Conservation (phyloP, 2,329 filamentous ascomycete genomes). For the Blastomyces emzantsi region DNA sequence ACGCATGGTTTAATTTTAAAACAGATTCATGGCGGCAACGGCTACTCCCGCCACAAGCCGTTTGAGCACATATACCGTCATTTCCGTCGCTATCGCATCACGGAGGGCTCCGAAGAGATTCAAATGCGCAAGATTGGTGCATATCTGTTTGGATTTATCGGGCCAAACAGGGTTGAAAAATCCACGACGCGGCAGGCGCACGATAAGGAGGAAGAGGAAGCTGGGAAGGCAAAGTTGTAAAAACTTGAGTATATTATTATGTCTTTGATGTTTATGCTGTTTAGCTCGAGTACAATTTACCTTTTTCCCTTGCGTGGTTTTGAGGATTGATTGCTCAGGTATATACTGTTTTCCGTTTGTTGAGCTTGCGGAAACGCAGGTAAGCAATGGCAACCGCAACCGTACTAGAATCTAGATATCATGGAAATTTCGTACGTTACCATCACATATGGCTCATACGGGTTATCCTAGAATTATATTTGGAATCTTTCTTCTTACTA, state of each 20-base stretch:
- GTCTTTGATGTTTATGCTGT: too few relatives aligned
- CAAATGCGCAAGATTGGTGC: conserved; percentile 58
- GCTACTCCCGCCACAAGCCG: conserved; percentile 50
- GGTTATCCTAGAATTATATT: neutral
- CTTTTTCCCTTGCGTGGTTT: too few relatives aligned
- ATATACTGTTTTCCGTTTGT: neutral
- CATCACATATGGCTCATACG: neutral
- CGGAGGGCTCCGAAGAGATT: conserved; percentile 56
- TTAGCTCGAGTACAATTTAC: too few relatives aligned
- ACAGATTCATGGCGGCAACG: conserved; percentile 48
- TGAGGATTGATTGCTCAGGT: too few relatives aligned
- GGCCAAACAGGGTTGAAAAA: conserved; percentile 14
- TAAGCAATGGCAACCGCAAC: too few relatives aligned
- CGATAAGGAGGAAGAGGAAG: conserved; percentile 15
- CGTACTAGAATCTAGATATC: neutral
- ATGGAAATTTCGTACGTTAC: neutral
- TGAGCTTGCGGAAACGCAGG: neutral
- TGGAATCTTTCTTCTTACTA: neutral
- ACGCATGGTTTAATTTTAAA: too few relatives aligned
- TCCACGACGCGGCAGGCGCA: conserved; percentile 9
- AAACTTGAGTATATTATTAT: too few relatives aligned
- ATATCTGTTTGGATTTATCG: conserved; percentile 45
- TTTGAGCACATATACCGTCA: conserved; percentile 60
- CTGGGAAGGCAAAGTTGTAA: conserved; percentile 15
- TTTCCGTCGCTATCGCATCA: conserved; percentile 54